phyloP scores from a whole-genome alignment of 345 rosid genomes.

The Balakata baccata region DNA sequence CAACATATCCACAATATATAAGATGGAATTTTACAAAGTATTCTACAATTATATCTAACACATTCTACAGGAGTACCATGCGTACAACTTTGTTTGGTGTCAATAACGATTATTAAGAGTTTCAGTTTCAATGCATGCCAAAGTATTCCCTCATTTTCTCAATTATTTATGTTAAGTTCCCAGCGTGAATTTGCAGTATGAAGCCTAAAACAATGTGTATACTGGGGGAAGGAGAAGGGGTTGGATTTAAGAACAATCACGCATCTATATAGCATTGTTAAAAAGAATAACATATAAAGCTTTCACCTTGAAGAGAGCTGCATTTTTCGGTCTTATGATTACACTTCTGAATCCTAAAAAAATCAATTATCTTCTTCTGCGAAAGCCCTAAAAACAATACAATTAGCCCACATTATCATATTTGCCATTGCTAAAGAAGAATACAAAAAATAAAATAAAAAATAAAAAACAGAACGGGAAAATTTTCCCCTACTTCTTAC shows the following conservation, averaged over 20 bases:
- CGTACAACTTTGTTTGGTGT: too few species aligned
- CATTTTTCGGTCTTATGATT: conserved; percentile 28
- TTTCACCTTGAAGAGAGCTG: conserved; percentile 50
- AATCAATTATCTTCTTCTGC: conserved; percentile 78
- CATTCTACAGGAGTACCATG: not conserved
- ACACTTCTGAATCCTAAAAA: conserved; percentile 66
- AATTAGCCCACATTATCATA: conserved; percentile 19
- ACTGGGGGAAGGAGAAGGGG: too few species aligned
- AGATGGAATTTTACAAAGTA: not conserved
- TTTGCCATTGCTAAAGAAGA: not conserved
- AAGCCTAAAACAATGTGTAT: too few species aligned
- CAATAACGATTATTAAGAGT: too few species aligned
- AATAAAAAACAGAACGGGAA: not conserved
- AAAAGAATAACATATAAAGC: not conserved
- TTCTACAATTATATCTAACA: not conserved
- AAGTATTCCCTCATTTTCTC: not conserved
- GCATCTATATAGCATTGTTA: too few species aligned
- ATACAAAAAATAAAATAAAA: not conserved
- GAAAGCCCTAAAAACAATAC: conserved; percentile 52
- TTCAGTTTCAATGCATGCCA: not conserved
- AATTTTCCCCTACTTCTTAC: conserved; percentile 68
- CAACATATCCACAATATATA: not conserved
- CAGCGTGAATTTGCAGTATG: too few species aligned
- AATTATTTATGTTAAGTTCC: too few species aligned
- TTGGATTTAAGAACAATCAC: too few species aligned